Evolutionary conservation across 192 early-diverging fungal species (phyloP).

Genomic region (Mortierella hygrophila): DNA sequence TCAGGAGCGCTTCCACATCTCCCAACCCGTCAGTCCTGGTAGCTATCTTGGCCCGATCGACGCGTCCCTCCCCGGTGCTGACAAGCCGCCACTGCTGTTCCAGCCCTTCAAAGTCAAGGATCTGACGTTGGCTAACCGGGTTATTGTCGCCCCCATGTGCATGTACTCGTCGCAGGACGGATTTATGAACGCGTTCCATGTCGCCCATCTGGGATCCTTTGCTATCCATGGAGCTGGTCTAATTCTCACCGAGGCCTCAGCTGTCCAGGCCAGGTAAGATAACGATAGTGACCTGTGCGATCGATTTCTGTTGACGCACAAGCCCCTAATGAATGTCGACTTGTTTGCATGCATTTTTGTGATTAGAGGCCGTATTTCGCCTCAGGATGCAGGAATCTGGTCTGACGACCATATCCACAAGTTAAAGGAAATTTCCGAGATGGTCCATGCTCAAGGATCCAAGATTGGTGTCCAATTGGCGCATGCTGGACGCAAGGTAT

Average conservation of each 20-base stretch:
- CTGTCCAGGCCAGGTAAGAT: constrained; percentile 61
- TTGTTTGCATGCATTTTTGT: background rate
- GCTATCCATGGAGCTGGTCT: constrained; percentile 85
- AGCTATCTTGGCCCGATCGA: constrained; percentile 32
- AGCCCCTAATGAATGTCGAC: background rate
- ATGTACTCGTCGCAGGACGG: constrained; percentile 81
- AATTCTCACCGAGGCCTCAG: constrained; percentile 83
- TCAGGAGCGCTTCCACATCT: constrained; percentile 22
- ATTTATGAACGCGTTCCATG: constrained; percentile 70
- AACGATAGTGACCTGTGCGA: background rate
- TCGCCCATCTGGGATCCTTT: constrained; percentile 73
- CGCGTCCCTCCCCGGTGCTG: constrained; percentile 6
- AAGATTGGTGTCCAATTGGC: constrained; percentile 82
- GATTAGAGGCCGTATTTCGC: constrained; percentile 81
- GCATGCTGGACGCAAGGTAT: constrained; percentile 85
- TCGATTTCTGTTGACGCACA: background rate
- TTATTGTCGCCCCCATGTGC: constrained; percentile 88
- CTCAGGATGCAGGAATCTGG: constrained; percentile 86
- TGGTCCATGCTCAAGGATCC: constrained; percentile 72
- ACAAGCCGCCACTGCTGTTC: constrained; percentile 64
- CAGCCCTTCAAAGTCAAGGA: constrained; percentile 75
- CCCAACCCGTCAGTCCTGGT: constrained; percentile 23
- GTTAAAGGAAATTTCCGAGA: constrained; percentile 68
- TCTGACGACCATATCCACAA: constrained; percentile 79
- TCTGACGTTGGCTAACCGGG: constrained; percentile 80